These are phyloP conservation scores for Suillus clintonianus DNA, from an alignment of 768 basidiomycete genomes.

Conservation along the genomic window DNA sequence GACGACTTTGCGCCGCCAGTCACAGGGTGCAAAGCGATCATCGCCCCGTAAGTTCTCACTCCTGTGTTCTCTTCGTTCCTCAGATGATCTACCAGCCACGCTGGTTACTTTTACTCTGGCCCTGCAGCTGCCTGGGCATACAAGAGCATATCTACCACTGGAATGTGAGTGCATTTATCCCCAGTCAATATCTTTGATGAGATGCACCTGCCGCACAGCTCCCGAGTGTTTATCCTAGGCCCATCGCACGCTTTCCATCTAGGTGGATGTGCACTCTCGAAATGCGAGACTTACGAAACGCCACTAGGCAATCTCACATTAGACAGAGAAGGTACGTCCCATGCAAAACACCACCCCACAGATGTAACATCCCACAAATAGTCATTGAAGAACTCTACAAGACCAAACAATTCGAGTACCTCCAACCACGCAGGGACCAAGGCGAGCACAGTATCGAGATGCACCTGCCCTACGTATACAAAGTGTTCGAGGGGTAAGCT, in stretches of 20 bases:
- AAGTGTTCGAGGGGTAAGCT: constrained; percentile 76
- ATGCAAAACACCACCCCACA: background rate
- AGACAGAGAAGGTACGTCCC: constrained; percentile 71
- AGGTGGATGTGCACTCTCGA: constrained; percentile 82
- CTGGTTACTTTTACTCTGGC: constrained; percentile 95
- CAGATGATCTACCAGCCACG: constrained; percentile 62
- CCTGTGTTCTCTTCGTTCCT: background rate
- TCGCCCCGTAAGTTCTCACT: constrained; percentile 79
- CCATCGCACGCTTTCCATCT: constrained; percentile 94
- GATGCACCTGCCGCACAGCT: constrained; percentile 46
- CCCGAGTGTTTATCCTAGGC: constrained; percentile 91
- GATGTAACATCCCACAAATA: background rate
- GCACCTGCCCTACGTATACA: constrained; percentile 91
- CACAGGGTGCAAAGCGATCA: constrained; percentile 78
- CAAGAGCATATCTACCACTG: constrained; percentile 76
- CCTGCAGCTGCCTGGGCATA: constrained; percentile 96
- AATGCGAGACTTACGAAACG: constrained; percentile 77
- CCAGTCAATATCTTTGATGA: constrained; percentile 3
- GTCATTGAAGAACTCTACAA: constrained; percentile 65
- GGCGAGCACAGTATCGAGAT: constrained; percentile 98
- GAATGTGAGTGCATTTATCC: constrained; percentile 61
- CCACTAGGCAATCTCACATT: constrained; percentile 83
- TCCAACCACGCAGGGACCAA: constrained; percentile 74
- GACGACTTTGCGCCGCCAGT: constrained; percentile 66
- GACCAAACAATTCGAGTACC: constrained; percentile 69